Evolutionary conservation across 1,284 basidiomycete species (phyloP).

Genomic region (Ceratobasidium sp.): DNA sequence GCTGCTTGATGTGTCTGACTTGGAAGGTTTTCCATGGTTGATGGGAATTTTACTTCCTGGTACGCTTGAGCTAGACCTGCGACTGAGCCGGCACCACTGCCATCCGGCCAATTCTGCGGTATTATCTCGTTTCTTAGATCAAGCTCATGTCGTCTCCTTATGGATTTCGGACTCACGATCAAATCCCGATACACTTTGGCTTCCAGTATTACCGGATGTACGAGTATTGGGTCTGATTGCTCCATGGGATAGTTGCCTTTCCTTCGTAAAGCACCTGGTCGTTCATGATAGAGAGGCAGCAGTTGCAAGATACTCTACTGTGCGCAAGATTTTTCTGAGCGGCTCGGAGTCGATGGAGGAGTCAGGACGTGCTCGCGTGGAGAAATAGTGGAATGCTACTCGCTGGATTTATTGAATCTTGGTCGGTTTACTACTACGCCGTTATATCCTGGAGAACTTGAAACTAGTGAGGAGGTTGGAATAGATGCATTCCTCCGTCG

Average conservation of each 20-base stretch:
- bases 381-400: not conserved
- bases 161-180: not conserved
- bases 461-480: too few species aligned
- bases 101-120: not conserved
- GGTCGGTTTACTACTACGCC: too few species aligned
- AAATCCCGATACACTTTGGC: not conserved
- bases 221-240: not conserved
- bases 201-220: not conserved
- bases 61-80: not conserved
- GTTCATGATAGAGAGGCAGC: not conserved
- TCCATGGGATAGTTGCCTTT: not conserved
- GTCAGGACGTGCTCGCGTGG: not conserved
- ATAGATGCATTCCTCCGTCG: too few species aligned
- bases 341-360: not conserved
- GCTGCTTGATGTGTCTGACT: not conserved
- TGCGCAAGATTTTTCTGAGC: not conserved
- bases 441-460: too few species aligned
- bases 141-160: not conserved
- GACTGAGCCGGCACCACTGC: not conserved
- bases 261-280: not conserved
- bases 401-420: not conserved
- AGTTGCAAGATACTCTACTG: not conserved
- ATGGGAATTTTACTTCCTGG: not conserved
- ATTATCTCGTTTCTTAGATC: not conserved
- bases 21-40: not conserved